Percentiles rank a stretch among this genome's conserved stretches.
These are phyloP conservation scores for Combretum micranthum DNA, from an alignment of 345 rosid genomes.

Conservation along the genomic window DNA sequence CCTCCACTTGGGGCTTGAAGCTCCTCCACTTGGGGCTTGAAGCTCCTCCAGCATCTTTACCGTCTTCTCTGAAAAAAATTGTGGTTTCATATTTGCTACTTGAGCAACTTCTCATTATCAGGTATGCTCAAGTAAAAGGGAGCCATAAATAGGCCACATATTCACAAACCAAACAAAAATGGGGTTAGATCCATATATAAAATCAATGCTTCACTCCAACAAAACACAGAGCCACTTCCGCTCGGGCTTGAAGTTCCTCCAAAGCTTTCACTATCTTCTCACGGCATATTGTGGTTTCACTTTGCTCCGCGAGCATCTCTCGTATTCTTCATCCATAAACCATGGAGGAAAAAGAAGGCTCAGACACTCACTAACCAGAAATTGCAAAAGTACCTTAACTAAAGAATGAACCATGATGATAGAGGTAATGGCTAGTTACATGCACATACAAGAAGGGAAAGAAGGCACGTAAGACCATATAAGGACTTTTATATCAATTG, in stretches of 20 bases:
- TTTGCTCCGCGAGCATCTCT: constrained; percentile 59
- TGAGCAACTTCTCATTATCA: background rate
- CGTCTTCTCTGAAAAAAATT: no score
- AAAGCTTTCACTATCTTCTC: constrained; percentile 72
- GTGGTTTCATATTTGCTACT: no score
- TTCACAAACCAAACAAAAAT: background rate
- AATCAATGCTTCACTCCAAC: constrained; percentile 59
- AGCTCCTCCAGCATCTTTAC: no score
- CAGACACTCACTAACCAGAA: no score
- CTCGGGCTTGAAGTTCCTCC: constrained; percentile 90
- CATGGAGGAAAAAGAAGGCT: background rate
- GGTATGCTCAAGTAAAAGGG: background rate
- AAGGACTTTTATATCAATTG: no score
- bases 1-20: no score
- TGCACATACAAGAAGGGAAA: no score
- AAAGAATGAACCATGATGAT: no score
- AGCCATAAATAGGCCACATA: background rate
- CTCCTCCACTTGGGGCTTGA: no score
- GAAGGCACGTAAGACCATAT: no score
- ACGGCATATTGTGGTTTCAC: constrained; percentile 39
- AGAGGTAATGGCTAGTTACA: no score
- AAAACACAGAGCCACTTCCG: constrained; percentile 97
- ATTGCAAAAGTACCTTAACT: no score
- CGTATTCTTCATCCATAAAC: constrained; percentile 47
- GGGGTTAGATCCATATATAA: background rate